phyloP scores from a whole-genome alignment of 345 rosid species.

The Cardamine resedifolia region DNA sequence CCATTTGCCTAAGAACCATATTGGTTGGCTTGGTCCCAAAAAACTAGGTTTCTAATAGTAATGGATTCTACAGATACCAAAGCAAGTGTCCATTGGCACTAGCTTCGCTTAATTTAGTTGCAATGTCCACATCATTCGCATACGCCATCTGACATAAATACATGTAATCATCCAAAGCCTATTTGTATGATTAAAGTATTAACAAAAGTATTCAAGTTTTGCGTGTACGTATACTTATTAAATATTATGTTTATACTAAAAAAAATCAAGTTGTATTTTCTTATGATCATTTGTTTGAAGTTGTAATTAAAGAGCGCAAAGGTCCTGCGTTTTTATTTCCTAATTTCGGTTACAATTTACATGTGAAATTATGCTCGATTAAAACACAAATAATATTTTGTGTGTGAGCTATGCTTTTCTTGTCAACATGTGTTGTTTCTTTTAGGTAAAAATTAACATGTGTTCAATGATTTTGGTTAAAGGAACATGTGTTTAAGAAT shows the following conservation, averaged over 20 bases:
- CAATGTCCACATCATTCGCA: constrained; percentile 11
- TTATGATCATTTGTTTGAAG: not conserved
- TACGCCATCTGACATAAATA: constrained; percentile 13
- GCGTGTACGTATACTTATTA: too few relatives aligned
- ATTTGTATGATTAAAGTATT: too few relatives aligned
- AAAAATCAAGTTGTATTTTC: not conserved
- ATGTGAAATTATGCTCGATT: not conserved
- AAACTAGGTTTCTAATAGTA: constrained; percentile 19
- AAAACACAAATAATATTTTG: not conserved
- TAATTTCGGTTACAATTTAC: not conserved
- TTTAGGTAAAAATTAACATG: not conserved
- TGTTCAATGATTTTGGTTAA: too few relatives aligned
- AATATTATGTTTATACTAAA: too few relatives aligned
- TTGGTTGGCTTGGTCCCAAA: constrained; percentile 29
- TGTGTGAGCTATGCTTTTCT: not conserved
- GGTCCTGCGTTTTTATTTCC: not conserved
- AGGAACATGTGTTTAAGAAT: too few relatives aligned
- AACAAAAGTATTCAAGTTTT: too few relatives aligned
- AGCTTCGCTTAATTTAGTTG: constrained; percentile 29
- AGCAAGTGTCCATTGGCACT: constrained; percentile 25
- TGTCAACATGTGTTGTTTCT: not conserved
- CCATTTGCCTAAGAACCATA: constrained; percentile 11
- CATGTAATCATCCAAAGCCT: not conserved
- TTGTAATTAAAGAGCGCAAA: not conserved
- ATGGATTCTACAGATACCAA: constrained; percentile 12